Evolutionary conservation across 2,329 filamentous ascomycete species (phyloP), one percentile per base, ranked within the genome.

Genomic region (Hirsutella minnesotensis): DNA sequence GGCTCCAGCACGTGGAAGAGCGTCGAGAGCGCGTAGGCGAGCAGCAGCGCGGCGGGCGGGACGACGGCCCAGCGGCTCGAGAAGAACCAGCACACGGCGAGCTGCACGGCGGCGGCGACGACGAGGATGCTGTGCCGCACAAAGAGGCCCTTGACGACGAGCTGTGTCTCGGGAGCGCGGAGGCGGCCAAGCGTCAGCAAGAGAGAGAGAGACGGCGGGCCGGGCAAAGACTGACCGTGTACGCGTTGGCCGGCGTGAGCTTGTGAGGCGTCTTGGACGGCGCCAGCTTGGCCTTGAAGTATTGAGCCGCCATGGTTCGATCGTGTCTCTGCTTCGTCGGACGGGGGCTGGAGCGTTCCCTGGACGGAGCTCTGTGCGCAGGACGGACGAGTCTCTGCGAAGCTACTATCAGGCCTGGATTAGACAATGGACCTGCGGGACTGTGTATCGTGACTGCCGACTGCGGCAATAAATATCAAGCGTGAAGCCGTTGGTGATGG

Each of bases 61-160:
- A 67, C 47, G 4, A 61, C 39, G 40, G 60, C 60, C 52, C 56
- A 65, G 30, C 55, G 56, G 3, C 49, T 15, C 3, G 64, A 64
- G 1, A 69, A 51, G 12, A 56, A 7, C 16, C 54, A 44, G 16
- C 55, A 59, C 22, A 68, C 44, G 37, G 49, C 15, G 18, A 57
- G 49, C 46, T 69, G 67, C 4, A 54, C 16, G 5, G 60, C 19
- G 15, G 62, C 64, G 10, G 62, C 64, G 15, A 60, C 39, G 15
- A 60, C 45, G 10, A 64, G 36, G 8, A 59, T 51, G 3, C 57
- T 60, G 8, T 54, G 56, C 10, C 62, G 49, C 3, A 53, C 57
- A 42, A 68, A 54, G 9, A 53, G 42, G 38, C 65, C 56, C 47
- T 65, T 66, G 37, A 58, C 13, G 33, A 51, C 35, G 34, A 8